Conservation (phyloP, 1,284 basidiomycete genomes). For the Vanrija sp. region DNA sequence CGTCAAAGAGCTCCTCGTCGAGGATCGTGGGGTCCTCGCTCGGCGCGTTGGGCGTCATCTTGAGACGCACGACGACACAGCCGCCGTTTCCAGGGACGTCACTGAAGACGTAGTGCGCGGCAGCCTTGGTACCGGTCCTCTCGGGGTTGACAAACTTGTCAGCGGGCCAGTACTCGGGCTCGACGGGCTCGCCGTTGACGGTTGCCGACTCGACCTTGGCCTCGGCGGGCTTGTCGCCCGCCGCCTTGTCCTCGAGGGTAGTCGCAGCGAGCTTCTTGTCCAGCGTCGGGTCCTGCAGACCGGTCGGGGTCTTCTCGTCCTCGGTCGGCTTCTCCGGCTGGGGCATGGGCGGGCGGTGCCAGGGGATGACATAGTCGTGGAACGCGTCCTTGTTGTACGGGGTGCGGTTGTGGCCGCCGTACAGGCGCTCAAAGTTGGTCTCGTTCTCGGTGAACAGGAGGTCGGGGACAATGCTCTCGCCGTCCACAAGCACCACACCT, state of each 20-base stretch:
- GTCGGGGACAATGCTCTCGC: conserved; percentile 67
- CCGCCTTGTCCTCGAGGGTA: conserved; percentile 14
- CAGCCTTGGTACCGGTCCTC: conserved; percentile 84
- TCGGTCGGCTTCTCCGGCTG: conserved; percentile 10
- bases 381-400: conserved; percentile 96
- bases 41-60: conserved; percentile 75
- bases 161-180: conserved; percentile 10
- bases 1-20: conserved; percentile 88
- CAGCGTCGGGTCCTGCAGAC: conserved; percentile 4
- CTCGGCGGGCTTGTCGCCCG: conserved; percentile 35
- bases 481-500: conserved; percentile 59
- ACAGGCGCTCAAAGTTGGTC: conserved; percentile 89
- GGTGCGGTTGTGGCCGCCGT: conserved; percentile 76
- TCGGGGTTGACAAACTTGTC: conserved; percentile 75
- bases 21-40: conserved; percentile 72
- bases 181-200: conserved; percentile 2
- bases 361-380: conserved; percentile 89
- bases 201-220: conserved; percentile 18
- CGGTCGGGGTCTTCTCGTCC: conserved; percentile 20
- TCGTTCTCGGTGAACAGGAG: conserved; percentile 94
- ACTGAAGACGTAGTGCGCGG: conserved; percentile 82
- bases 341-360: conserved; percentile 62
- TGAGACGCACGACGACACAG: conserved; percentile 90
- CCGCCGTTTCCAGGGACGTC: conserved; percentile 87
- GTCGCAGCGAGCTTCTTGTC: conserved; percentile 13